Conservation (phyloP, 2,329 filamentous ascomycete species). For the Penicillium frequentans region DNA sequence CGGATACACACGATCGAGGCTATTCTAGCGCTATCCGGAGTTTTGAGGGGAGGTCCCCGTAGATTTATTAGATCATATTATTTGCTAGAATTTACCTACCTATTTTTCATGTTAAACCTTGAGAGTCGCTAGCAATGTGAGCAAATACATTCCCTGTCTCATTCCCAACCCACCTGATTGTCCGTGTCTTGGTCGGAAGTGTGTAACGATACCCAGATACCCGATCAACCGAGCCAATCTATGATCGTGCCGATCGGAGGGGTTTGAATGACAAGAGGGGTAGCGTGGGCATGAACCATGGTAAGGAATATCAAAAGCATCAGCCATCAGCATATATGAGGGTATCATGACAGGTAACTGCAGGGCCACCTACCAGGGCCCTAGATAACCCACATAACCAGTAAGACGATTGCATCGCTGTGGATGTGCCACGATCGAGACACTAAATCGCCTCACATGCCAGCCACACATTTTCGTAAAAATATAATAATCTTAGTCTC, state of each 20-base stretch:
- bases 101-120: background rate
- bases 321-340: background rate
- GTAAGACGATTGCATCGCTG: conserved; percentile 4
- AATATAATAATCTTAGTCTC: background rate
- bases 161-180: conserved; percentile 18
- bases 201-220: conserved; percentile 14
- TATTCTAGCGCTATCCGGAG: conserved; percentile 4
- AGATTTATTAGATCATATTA: background rate
- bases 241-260: conserved; percentile 16
- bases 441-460: conserved; percentile 26
- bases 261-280: conserved; percentile 12
- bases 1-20: conserved; percentile 10
- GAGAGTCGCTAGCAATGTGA: conserved; percentile 1
- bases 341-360: background rate
- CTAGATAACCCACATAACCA: background rate
- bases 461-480: conserved; percentile 19
- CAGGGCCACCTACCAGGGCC: conserved; percentile 1
- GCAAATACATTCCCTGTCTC: conserved; percentile 19
- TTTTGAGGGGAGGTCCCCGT: background rate
- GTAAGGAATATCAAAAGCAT: conserved; percentile 5
- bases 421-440: conserved; percentile 21
- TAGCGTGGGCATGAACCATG: conserved; percentile 20
- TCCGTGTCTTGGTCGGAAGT: conserved; percentile 11
- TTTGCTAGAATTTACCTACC: background rate
- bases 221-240: conserved; percentile 9